These are phyloP conservation scores for Hamiltosporidium tvaerminnensis DNA, from an alignment of 371 early-diverging fungal genomes.

Conservation along the genomic window DNA sequence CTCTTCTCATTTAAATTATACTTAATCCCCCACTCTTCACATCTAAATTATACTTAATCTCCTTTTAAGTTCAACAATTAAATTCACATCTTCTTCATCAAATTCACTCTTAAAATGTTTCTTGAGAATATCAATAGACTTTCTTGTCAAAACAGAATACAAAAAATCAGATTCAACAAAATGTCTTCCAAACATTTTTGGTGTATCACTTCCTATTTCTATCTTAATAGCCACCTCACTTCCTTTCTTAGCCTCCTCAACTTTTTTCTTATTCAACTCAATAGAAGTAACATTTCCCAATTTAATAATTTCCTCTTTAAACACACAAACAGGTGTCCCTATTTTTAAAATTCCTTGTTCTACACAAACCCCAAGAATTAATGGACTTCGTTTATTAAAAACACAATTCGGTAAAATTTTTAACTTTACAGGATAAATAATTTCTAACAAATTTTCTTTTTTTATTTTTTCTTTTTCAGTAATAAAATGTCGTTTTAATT, in stretches of 20 bases:
- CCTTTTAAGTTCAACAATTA: conserved; percentile 60
- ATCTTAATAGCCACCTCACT: conserved; percentile 84
- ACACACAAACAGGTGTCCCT: conserved; percentile 83
- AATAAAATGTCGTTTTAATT: conserved; percentile 60
- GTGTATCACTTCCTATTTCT: conserved; percentile 70
- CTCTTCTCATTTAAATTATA: too few relatives aligned
- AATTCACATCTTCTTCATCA: conserved; percentile 73
- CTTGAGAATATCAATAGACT: conserved; percentile 86
- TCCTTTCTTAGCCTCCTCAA: conserved; percentile 68
- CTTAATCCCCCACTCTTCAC: too few relatives aligned
- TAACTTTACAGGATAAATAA: conserved; percentile 84
- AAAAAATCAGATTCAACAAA: conserved; percentile 68
- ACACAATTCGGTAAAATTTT: conserved; percentile 79
- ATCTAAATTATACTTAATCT: not conserved
- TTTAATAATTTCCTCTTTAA: conserved; percentile 60
- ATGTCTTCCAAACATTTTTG: conserved; percentile 81
- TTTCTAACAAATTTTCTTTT: conserved; percentile 64
- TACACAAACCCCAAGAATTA: conserved; percentile 90
- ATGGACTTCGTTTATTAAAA: conserved; percentile 84
- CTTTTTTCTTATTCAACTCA: conserved; percentile 75
- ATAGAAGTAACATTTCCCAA: conserved; percentile 85
- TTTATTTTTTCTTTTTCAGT: conserved; percentile 69
- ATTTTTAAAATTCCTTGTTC: conserved; percentile 72
- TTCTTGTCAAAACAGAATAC: conserved; percentile 62
- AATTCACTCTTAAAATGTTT: conserved; percentile 80